Base-by-base conservation (phyloP, 345 rosid species). In the Chamaenerion angustifolium region DNA sequence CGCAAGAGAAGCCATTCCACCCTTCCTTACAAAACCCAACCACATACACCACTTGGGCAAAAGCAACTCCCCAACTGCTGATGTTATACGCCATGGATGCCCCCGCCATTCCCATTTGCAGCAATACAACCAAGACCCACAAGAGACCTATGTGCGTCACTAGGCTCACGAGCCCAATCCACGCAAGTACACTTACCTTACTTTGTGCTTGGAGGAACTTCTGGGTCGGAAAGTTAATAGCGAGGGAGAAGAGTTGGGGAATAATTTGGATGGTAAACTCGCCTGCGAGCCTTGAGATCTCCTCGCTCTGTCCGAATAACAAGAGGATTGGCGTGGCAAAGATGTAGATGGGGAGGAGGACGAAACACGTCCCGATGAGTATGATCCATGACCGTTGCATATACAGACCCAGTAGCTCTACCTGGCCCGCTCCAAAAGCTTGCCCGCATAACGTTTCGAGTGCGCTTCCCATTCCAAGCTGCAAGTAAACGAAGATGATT, bases 381-480 rank as follows among this genome's bases (percentile, higher is more conserved):
- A 88, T 80, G 45, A 88, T 54, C 83, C 82, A 80, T 25, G 97
- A 88, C 41, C 97, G 58, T 52, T 85, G 97, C 89, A 85, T 67
- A 54, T 88, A 85, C n/a, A 85, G 45, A 1, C 95, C 97, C 0
- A 88, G 78, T 78, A 82, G 55, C 19, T 78, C 61, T 21, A 78
- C 65, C 63, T 82, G 81, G 17, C 97, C 97, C 0, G 87, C 95
- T 13, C 93, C 95, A 67, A 52, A 80, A 14, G 95, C 95, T 76
- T 88, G 95, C 1, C 97, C 93, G 64, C 95, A 88, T 0, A 85
- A 80, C 19, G 93, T 88, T 61, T 88, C 95, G 16, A 85, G 73
- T 23, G 93, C 97, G 71, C 97, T 88, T 52, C 87, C 97, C 97
- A 80, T 80, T 0, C 97, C 97, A 44, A 85, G 81, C 95, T 87